Percentiles rank a stretch among this genome's conserved stretches.
Conservation (phyloP, 2,329 filamentous ascomycete species). For the Fusarium sulawesiense region DNA sequence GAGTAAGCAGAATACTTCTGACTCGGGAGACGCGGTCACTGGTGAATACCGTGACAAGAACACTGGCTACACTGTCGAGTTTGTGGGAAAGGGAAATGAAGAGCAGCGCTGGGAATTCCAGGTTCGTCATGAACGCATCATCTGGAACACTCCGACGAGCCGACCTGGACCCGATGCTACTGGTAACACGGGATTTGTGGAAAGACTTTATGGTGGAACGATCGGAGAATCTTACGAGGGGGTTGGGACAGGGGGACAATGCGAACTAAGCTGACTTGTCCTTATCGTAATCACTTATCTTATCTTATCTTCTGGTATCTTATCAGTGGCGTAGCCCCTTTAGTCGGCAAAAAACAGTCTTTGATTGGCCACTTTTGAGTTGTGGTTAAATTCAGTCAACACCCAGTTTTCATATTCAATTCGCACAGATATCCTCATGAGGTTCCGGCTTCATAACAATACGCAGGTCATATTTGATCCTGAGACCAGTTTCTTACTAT, state of each 20-base stretch:
- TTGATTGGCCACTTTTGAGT: fast-evolving
- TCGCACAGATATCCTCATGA: not conserved
- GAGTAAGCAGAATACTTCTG: not conserved
- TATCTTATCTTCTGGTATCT: fast-evolving
- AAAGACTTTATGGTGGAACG: not conserved
- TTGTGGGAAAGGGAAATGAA: not conserved
- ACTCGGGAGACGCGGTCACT: not conserved
- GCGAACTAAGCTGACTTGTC: not conserved
- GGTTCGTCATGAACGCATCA: not conserved
- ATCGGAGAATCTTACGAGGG: not conserved
- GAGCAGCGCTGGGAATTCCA: not conserved
- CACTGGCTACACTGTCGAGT: not conserved
- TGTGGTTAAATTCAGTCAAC: not conserved
- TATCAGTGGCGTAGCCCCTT: fast-evolving
- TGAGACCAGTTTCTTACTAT: not conserved
- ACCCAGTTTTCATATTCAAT: fast-evolving
- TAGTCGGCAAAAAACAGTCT: not conserved
- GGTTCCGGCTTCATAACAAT: fast-evolving
- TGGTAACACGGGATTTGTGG: not conserved
- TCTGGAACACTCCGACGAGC: not conserved
- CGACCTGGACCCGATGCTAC: not conserved
- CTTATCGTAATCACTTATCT: not conserved
- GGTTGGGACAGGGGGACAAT: not conserved
- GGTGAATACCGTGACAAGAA: not conserved
- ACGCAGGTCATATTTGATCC: not conserved